Evolutionary conservation across 1,284 basidiomycete species (phyloP).

Genomic region (Irpex sp.): DNA sequence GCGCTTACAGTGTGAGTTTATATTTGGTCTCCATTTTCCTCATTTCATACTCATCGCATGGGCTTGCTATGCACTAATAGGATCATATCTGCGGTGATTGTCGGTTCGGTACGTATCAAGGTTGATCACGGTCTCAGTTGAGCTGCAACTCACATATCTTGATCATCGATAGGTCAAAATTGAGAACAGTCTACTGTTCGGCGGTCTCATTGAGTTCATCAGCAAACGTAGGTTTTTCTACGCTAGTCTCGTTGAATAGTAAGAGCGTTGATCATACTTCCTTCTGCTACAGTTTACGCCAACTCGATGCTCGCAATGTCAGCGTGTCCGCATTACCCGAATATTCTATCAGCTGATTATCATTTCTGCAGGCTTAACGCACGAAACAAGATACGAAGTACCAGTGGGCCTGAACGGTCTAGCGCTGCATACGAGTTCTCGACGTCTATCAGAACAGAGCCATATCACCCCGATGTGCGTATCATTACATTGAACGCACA

Average conservation of each 20-base stretch:
- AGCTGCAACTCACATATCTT: not conserved
- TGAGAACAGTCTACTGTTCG: conserved; percentile 3
- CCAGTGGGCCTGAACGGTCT: too few relatives aligned
- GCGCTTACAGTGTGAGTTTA: conserved; percentile 5
- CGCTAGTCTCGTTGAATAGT: not conserved
- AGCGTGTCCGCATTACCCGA: not conserved
- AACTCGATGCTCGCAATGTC: conserved; percentile 10
- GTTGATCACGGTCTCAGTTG: not conserved
- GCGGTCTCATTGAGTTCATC: conserved; percentile 7
- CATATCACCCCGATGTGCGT: not conserved
- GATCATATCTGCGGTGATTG: not conserved
- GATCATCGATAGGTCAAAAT: not conserved
- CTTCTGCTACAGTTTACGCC: conserved; percentile 3
- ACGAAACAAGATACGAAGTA: not conserved
- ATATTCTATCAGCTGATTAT: not conserved
- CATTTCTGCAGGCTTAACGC: not conserved
- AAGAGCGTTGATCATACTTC: not conserved
- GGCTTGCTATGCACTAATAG: not conserved
- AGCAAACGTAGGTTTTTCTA: conserved; percentile 6
- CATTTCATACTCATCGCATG: not conserved
- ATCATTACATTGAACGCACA: not conserved
- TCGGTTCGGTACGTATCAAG: not conserved
- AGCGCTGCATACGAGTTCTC: not conserved
- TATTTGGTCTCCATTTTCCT: not conserved
- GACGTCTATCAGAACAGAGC: not conserved